phyloP scores from a whole-genome alignment of 305 asterid species.

The Plantago lanceolata region DNA sequence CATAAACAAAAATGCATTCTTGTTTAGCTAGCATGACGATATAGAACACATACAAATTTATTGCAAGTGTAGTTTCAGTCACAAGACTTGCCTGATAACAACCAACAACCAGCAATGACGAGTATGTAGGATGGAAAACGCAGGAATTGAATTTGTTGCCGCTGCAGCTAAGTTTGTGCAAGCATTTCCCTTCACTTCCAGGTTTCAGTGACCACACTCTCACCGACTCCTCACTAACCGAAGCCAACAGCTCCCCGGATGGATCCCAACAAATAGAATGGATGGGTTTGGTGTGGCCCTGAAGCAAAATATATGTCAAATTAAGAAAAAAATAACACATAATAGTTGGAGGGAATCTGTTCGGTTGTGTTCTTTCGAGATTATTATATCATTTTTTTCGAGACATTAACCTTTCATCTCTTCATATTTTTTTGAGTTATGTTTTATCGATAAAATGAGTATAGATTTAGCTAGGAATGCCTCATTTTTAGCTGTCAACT shows the following conservation, averaged over 20 bases:
- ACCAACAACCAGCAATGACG: slow-evolving; percentile 78
- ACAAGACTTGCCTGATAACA: slow-evolving; percentile 78
- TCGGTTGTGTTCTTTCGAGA: too few relatives aligned
- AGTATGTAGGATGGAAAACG: slow-evolving; percentile 83
- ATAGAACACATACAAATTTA: too few relatives aligned
- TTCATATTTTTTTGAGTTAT: too few relatives aligned
- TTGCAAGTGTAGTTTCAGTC: neutral
- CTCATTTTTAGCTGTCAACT: too few relatives aligned
- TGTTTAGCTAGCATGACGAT: too few relatives aligned
- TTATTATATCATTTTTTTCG: too few relatives aligned
- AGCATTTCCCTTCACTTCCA: slow-evolving; percentile 77
- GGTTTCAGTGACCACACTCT: slow-evolving; percentile 76
- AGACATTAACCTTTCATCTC: too few relatives aligned
- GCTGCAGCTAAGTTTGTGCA: slow-evolving; percentile 79
- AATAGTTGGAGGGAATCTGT: too few relatives aligned
- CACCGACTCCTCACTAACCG: slow-evolving; percentile 88
- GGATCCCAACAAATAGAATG: slow-evolving; percentile 89
- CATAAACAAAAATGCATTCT: too few relatives aligned
- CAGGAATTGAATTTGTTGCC: slow-evolving; percentile 89
- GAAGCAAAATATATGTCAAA: neutral
- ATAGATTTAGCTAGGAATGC: too few relatives aligned
- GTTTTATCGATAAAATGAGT: too few relatives aligned
- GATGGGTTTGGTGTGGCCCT: slow-evolving; percentile 84
- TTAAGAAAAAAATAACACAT: neutral
- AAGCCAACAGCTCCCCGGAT: slow-evolving; percentile 81